Conservation (phyloP, 345 rosid species). For the Aurinia saxatilis region DNA sequence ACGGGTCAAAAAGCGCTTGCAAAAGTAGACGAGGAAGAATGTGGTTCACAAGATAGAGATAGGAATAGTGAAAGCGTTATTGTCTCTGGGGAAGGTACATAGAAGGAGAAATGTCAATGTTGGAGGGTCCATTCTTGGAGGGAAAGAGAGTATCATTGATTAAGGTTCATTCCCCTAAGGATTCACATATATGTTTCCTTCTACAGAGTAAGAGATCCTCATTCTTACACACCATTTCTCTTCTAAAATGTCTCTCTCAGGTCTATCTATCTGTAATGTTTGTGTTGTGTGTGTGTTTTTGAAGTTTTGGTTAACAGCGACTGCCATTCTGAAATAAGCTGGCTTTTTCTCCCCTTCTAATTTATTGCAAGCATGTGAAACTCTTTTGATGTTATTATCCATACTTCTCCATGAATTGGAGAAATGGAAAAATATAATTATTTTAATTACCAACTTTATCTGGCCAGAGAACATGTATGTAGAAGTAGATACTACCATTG, state of each 20-base stretch:
- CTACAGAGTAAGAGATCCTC: slow-evolving; percentile 25
- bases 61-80: slow-evolving; percentile 12
- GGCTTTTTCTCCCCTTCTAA: slow-evolving; percentile 15
- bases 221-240: slow-evolving; percentile 23
- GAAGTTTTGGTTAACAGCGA: slow-evolving; percentile 21
- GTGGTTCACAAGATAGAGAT: slow-evolving; percentile 25
- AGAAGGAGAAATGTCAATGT: slow-evolving; percentile 24
- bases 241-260: slow-evolving; percentile 28
- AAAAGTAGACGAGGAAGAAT: slow-evolving; percentile 12
- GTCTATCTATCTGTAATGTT: slow-evolving; percentile 22
- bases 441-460: background rate
- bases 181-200: slow-evolving; percentile 13
- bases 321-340: slow-evolving; percentile 24
- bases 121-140: slow-evolving; percentile 25
- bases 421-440: background rate
- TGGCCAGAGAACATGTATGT: background rate
- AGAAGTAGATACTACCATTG: too few species aligned
- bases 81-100: slow-evolving; percentile 24
- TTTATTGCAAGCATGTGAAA: slow-evolving; percentile 29
- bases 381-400: slow-evolving; percentile 9
- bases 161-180: slow-evolving; percentile 28
- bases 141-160: slow-evolving; percentile 16
- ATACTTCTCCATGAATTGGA: background rate
- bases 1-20: slow-evolving; percentile 1
- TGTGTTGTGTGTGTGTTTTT: slow-evolving; percentile 25